These are phyloP conservation scores for Choanephora cucurbitarum DNA, from an alignment of 371 early-diverging fungal genomes.

Conservation along the genomic window DNA sequence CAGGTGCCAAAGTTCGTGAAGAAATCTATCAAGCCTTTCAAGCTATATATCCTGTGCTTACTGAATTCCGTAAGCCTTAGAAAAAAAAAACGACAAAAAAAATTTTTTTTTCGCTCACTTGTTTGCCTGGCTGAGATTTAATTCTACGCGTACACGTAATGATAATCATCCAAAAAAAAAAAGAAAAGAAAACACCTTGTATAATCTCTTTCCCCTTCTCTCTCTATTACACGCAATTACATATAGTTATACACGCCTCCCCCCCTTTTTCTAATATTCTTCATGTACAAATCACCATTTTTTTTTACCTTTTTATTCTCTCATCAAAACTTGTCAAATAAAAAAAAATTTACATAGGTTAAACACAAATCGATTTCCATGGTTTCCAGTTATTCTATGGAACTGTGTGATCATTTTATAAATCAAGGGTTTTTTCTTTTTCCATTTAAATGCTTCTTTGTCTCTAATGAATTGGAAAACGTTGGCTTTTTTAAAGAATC, in stretches of 20 bases:
- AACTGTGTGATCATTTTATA: background rate
- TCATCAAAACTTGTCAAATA: background rate
- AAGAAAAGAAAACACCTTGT: background rate
- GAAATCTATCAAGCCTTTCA: constrained; percentile 99
- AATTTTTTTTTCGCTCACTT: background rate
- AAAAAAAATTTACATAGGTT: no score
- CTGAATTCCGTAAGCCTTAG: constrained; percentile 84
- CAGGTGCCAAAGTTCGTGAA: constrained; percentile 99
- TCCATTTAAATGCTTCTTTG: constrained; percentile 1
- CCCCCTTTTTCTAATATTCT: background rate
- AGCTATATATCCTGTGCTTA: constrained; percentile 99
- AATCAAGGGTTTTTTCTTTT: background rate
- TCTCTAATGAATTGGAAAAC: constrained; percentile 9
- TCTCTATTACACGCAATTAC: no score
- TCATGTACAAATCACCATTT: background rate
- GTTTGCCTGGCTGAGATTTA: background rate
- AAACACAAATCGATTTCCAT: background rate
- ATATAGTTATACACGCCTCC: no score
- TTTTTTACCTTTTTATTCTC: background rate
- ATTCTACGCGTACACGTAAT: background rate
- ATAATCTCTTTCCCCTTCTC: background rate
- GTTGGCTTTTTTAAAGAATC: constrained; percentile 18
- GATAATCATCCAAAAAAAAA: background rate
- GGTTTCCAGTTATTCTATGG: background rate
- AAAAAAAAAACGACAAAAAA: constrained; percentile 8